These are phyloP conservation scores for Agaricus subrufescens DNA, from an alignment of 768 basidiomycete species.

Conservation along the genomic window DNA sequence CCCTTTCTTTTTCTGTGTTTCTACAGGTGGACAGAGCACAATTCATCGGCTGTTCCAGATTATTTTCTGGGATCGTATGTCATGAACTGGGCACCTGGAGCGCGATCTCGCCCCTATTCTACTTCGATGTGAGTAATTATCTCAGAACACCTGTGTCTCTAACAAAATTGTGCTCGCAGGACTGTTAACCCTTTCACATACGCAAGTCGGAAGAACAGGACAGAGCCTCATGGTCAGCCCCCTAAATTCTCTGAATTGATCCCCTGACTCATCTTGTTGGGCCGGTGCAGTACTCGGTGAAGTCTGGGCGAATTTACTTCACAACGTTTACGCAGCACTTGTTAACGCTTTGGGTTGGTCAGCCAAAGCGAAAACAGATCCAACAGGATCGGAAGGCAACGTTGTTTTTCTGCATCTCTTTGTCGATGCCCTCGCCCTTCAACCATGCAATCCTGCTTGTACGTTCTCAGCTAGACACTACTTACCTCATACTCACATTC, in stretches of 20 bases:
- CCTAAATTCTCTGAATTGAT: background rate
- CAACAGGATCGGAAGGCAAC: slow-evolving; percentile 36
- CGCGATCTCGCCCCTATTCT: slow-evolving; percentile 47
- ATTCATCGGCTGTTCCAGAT: slow-evolving; percentile 22
- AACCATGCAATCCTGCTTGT: slow-evolving; percentile 44
- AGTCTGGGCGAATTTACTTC: slow-evolving; percentile 41
- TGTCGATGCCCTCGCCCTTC: slow-evolving; percentile 41
- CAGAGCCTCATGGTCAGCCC: background rate
- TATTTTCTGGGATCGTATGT: slow-evolving; percentile 40
- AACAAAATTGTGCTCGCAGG: background rate
- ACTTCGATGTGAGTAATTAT: slow-evolving; percentile 27
- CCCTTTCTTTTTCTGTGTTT: no score
- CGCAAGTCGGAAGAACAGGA: slow-evolving; percentile 4
- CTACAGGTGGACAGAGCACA: slow-evolving; percentile 28
- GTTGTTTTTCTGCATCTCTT: slow-evolving; percentile 44
- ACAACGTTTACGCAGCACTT: slow-evolving; percentile 36
- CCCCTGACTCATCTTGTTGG: background rate
- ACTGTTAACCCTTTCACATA: slow-evolving; percentile 7
- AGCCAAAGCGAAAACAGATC: slow-evolving; percentile 31
- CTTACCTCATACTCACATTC: background rate
- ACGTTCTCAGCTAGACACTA: slow-evolving; percentile 7
- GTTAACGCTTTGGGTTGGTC: slow-evolving; percentile 28
- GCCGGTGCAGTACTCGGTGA: slow-evolving; percentile 38
- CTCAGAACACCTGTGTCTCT: background rate
- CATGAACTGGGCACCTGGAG: slow-evolving; percentile 39